These are phyloP conservation scores for Annulohypoxylon moriforme DNA, from an alignment of 495 filamentous ascomycete species.

Conservation along the genomic window DNA sequence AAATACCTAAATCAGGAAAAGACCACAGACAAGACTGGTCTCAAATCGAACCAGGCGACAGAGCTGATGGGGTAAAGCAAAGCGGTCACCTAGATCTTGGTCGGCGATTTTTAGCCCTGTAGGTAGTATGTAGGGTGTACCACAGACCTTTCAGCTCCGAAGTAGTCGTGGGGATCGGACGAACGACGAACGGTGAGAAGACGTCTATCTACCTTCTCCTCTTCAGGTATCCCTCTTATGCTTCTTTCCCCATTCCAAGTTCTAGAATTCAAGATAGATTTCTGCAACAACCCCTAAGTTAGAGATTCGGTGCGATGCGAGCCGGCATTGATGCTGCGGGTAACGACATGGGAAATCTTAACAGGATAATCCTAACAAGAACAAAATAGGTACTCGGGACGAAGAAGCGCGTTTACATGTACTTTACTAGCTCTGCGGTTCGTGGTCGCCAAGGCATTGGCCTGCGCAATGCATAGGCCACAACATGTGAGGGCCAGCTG, in stretches of 20 bases:
- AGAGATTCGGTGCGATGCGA: conserved; percentile 36
- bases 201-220: neutral
- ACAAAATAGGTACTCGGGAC: conserved; percentile 8
- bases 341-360: conserved; percentile 14
- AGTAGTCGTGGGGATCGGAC: conserved; percentile 18
- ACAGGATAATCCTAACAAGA: conserved; percentile 2
- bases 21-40: conserved; percentile 17
- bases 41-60: conserved; percentile 21
- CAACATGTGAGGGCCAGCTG: conserved; percentile 44
- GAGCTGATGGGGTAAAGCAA: conserved; percentile 21
- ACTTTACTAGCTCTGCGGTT: conserved; percentile 35
- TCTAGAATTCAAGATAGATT: conserved; percentile 2
- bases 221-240: conserved; percentile 1
- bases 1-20: conserved; percentile 33
- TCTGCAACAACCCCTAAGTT: conserved; percentile 18
- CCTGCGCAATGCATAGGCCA: conserved; percentile 44
- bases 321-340: conserved; percentile 33
- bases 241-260: neutral
- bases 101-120: conserved; percentile 41
- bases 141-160: conserved; percentile 33
- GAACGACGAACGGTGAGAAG: conserved; percentile 17
- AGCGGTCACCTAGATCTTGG: conserved; percentile 36
- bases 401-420: conserved; percentile 13
- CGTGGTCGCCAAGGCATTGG: conserved; percentile 44
- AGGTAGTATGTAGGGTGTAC: conserved; percentile 29